Percentiles rank a stretch among this genome's conserved stretches.
phyloP scores from a whole-genome alignment of 2,329 filamentous ascomycete species.

The Botrytis galanthina region DNA sequence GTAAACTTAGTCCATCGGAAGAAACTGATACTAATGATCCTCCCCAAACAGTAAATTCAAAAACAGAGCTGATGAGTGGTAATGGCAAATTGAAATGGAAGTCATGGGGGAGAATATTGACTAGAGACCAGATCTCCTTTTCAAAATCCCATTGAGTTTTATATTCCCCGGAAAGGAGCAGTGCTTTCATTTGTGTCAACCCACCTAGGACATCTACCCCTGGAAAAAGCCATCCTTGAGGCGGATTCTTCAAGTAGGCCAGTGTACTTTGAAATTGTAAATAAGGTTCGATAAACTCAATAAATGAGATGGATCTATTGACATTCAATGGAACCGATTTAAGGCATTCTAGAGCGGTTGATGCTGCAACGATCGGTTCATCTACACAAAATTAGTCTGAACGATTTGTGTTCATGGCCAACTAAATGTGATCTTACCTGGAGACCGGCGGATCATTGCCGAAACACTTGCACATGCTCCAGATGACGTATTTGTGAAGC shows the following conservation, averaged over 20 bases:
- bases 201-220: no score
- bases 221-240: no score
- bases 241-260: not conserved
- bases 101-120: no score
- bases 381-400: not conserved
- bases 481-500: not conserved
- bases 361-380: constrained; percentile 3
- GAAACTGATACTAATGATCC: no score
- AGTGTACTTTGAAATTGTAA: constrained; percentile 33
- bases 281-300: constrained; percentile 31
- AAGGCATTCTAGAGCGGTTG: constrained; percentile 32
- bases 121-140: no score
- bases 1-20: no score
- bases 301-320: constrained; percentile 21
- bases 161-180: no score
- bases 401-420: not conserved
- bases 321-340: constrained; percentile 30
- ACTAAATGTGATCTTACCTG: not conserved
- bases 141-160: no score
- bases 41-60: no score
- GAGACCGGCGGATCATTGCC: not conserved
- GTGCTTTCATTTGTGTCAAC: no score
- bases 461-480: constrained; percentile 7
- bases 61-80: no score
- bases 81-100: no score